A percentile compares a stretch with the other conserved stretches of the same genome.
Conservation (phyloP, 208 protist species). For the Leishmania aethiopica region DNA sequence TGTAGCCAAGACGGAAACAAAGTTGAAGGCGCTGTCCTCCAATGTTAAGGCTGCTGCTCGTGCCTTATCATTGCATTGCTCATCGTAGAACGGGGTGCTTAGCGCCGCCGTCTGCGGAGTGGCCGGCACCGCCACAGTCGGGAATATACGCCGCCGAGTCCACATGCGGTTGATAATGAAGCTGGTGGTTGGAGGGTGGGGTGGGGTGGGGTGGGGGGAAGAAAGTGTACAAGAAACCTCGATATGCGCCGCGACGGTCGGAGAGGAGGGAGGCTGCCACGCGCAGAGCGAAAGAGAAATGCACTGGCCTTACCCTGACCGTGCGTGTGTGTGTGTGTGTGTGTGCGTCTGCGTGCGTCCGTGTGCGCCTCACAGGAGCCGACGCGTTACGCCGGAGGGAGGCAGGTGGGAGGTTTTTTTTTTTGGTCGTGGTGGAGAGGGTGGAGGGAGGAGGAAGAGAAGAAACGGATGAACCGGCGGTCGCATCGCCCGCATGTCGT, state of each 20-base stretch:
- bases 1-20: slow-evolving; percentile 59
- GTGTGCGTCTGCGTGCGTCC: not conserved
- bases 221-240: not conserved
- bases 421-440: no score
- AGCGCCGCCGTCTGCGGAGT: slow-evolving; percentile 18
- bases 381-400: not conserved
- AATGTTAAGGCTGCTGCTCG: slow-evolving; percentile 15
- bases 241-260: not conserved
- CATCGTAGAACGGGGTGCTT: slow-evolving; percentile 15
- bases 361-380: not conserved
- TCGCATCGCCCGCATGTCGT: not conserved
- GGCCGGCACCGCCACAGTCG: slow-evolving; percentile 8
- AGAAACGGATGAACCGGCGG: not conserved
- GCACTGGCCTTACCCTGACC: not conserved
- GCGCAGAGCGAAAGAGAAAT: not conserved
- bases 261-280: not conserved
- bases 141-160: slow-evolving; percentile 30
- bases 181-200: not conserved
- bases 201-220: not conserved
- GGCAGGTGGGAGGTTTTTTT: no score
- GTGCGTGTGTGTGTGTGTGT: not conserved
- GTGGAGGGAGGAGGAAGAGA: not conserved
- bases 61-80: not conserved
- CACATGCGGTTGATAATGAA: slow-evolving; percentile 9
- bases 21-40: slow-evolving; percentile 46